Evolutionary conservation across 2,329 filamentous ascomycete genomes (phyloP), one percentile per base, ranked within the genome.

Genomic region (Aspergillus sp.): DNA sequence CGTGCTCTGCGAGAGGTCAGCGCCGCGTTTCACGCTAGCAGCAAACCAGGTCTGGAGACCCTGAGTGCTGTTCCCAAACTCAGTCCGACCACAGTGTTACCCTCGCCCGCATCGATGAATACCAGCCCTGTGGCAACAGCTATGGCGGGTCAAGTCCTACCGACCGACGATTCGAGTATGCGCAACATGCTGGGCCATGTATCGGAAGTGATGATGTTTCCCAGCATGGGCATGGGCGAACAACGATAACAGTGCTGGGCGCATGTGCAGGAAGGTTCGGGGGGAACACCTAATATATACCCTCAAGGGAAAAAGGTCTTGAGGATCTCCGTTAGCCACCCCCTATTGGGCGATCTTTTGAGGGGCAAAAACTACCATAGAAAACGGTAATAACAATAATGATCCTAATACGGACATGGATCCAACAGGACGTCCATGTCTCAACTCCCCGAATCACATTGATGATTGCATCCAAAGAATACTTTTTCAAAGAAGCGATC

Each of bases 201-300:
- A 8, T 64, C 62, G 29, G 59, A 64, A 34, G 62, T 65, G 30
- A 65, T 65, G 62, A 45, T 64, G 29, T 65, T 65, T 42, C 62
- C 62, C 10, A 64, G 46, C 27, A 60, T 63, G 56, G 52, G 48
- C 27, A 49, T 44, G 39, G 49, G 47, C 31, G 31, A 19, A 19
- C 31, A 32, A n/a, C 31, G 4, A 32, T 32, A 32, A n/a, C 31
- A 32, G 31, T 19, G 19, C 19, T 19, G 19, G 19, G 19, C 19
- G 19, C 19, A 19, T 19, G 19, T 19, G 19, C 19, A 19, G 19
- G 19, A 19, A 19, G 19, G 19, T 19, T 19, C 33, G 33, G 33
- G 19, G 6, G 12, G 12, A 34, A 12, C 4, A 6, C 12, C 19
- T 34, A 12, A 9, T n/a, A 34, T 34, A 34, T 9, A 34, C 33